Conservation (phyloP, 169 alveolate species). For the Plasmodium inui region DNA sequence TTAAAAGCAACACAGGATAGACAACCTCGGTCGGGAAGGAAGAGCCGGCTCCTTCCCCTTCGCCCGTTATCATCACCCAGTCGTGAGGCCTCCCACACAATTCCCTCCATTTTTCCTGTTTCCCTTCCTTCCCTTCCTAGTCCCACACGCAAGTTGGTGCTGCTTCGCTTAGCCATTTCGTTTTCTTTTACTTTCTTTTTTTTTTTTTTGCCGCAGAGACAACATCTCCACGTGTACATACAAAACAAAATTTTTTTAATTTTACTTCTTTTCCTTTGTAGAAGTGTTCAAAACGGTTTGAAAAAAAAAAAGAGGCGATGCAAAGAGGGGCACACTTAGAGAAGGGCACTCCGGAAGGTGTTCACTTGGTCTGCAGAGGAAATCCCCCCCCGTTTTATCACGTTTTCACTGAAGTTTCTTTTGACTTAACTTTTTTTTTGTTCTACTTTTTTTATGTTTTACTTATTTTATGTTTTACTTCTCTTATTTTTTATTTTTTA, state of each 20-base stretch:
- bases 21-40: too few relatives aligned
- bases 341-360: background rate
- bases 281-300: background rate
- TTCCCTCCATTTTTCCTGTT: background rate
- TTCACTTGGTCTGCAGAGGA: background rate
- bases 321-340: background rate
- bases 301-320: conserved; percentile 6
- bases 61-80: background rate
- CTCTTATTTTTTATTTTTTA: too few relatives aligned
- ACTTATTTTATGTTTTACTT: too few relatives aligned
- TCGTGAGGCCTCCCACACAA: background rate
- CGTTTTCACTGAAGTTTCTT: too few relatives aligned
- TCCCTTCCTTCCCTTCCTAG: background rate
- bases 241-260: background rate
- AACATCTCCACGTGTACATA: background rate
- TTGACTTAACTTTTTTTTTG: background rate
- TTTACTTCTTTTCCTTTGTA: conserved; percentile 11
- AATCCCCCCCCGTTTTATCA: background rate
- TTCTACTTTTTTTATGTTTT: background rate
- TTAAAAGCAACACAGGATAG: too few relatives aligned
- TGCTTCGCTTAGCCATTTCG: background rate
- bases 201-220: background rate
- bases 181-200: background rate
- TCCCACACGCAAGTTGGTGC: background rate
- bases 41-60: too few relatives aligned